Evolutionary conservation across 2,329 filamentous ascomycete genomes (phyloP), one percentile per base, ranked within the genome.

Genomic region (Arthrobotrys sinensis): DNA sequence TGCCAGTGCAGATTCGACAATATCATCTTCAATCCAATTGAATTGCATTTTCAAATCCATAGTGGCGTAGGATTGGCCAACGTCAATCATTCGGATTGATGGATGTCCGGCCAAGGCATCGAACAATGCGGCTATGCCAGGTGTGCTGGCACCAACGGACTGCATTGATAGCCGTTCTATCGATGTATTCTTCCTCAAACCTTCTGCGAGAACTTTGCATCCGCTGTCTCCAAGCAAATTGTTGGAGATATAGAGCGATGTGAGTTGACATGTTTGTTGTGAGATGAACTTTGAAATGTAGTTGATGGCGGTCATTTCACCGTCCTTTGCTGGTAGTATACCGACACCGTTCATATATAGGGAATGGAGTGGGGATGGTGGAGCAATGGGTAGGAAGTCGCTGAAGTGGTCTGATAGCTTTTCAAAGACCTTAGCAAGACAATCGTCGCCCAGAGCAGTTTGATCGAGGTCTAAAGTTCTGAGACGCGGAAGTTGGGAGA

Each of bases 401-500:
- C 81, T 79, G 52, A 80, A 80, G 21, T 84, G 62, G 60, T 84
- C 79, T 3, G 83, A 83, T 53, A 87, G 81, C 10, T 82, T 82
- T 4, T 79, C 80, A 82, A 88, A 88, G 1, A 88, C 82, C 36
- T 83, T 81, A 1, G 84, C 84, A 12, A 87, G 84, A 69, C 87
- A 87, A 6, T 80, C 83, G 71, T 88, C 85, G 2, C 87, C 85
- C 2, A 88, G 83, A 81, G 88, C 85, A 1, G 87, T 88, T 80
- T 88, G 86, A 79, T 88, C 87, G n/a, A 88, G 83, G 80, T 88
- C 87, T 36, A 89, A 82, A 36, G 87, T 88, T 24, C 86, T 84
- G 43, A 88, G 82, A 38, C 85, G 85, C 32, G 83, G 82, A 1
- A 84, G 84, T 36, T 84, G 73, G 0, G 85, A 86, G 75, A 88